Evolutionary conservation across 2,329 filamentous ascomycete genomes (phyloP).

Genomic region (Neofusicoccum ribis): DNA sequence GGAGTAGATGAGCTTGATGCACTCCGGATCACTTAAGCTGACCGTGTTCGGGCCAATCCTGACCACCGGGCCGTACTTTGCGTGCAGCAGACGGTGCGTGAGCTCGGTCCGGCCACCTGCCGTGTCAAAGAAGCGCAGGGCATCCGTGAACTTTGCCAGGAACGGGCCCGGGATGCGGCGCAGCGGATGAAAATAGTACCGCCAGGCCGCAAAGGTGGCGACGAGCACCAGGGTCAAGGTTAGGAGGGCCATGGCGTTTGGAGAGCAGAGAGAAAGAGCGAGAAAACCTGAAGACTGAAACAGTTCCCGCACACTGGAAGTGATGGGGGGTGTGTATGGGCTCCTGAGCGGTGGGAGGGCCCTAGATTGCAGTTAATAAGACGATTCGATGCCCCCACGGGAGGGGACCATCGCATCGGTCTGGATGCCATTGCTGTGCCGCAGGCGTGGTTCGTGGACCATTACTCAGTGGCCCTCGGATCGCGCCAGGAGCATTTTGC

Average conservation of each 20-base stretch:
- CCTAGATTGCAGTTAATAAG: background rate
- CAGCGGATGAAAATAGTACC: slow-evolving; percentile 8
- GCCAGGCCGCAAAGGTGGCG: background rate
- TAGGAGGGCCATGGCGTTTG: background rate
- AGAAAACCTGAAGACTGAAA: background rate
- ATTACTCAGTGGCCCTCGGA: background rate
- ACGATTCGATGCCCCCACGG: background rate
- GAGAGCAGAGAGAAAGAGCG: background rate
- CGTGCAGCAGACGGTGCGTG: slow-evolving; percentile 32
- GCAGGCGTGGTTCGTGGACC: background rate
- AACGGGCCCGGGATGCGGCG: slow-evolving; percentile 32
- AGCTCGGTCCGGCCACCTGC: slow-evolving; percentile 33
- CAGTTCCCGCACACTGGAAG: background rate
- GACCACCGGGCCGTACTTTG: slow-evolving; percentile 32
- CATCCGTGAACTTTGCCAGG: slow-evolving; percentile 34
- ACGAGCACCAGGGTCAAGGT: slow-evolving; percentile 11
- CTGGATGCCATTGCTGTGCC: background rate
- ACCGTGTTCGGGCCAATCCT: slow-evolving; percentile 33
- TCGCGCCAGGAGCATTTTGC: background rate
- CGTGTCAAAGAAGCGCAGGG: slow-evolving; percentile 34
- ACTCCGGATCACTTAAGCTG: slow-evolving; percentile 30
- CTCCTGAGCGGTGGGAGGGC: background rate
- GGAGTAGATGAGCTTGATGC: slow-evolving; percentile 36
- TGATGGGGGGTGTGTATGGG: background rate
- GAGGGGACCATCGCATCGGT: background rate